Percentiles rank a stretch among this genome's conserved stretches.
Conservation (phyloP, 495 filamentous ascomycete species). For the Thermochaetoides thermophila region DNA sequence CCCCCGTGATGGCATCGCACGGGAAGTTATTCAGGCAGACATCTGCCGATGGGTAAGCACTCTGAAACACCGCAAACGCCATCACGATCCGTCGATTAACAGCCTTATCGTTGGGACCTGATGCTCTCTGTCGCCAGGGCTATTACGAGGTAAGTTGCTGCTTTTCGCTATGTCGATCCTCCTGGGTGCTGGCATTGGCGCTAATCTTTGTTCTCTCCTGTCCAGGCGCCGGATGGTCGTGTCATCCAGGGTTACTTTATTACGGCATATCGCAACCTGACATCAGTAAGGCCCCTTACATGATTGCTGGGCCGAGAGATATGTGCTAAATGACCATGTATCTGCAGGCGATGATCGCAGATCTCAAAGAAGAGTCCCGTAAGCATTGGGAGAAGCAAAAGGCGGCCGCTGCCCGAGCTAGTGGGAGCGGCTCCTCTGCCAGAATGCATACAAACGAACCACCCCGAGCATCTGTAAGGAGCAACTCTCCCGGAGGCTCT, state of each 20-base stretch:
- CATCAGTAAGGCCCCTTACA: slow-evolving; percentile 49
- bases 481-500: slow-evolving; percentile 38
- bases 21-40: slow-evolving; percentile 88
- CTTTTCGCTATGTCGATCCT: background rate
- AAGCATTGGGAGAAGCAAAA: slow-evolving; percentile 65
- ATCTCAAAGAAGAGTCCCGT: slow-evolving; percentile 71
- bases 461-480: slow-evolving; percentile 36
- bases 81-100: too few relatives aligned
- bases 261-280: slow-evolving; percentile 75
- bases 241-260: slow-evolving; percentile 62
- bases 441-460: slow-evolving; percentile 38
- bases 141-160: slow-evolving; percentile 52
- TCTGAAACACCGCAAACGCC: too few relatives aligned
- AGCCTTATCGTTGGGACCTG: slow-evolving; percentile 77
- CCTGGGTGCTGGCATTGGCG: slow-evolving; percentile 6
- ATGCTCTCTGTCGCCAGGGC: slow-evolving; percentile 79
- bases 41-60: slow-evolving; percentile 95
- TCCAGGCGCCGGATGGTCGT: slow-evolving; percentile 38
- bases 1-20: slow-evolving; percentile 75
- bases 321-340: too few relatives aligned
- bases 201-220: slow-evolving; percentile 1
- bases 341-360: slow-evolving; percentile 84
- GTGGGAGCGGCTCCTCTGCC: slow-evolving; percentile 39
- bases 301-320: too few relatives aligned
- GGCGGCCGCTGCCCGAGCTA: slow-evolving; percentile 28